Conservation (phyloP, 495 filamentous ascomycete species). For the Extremus antarcticus region DNA sequence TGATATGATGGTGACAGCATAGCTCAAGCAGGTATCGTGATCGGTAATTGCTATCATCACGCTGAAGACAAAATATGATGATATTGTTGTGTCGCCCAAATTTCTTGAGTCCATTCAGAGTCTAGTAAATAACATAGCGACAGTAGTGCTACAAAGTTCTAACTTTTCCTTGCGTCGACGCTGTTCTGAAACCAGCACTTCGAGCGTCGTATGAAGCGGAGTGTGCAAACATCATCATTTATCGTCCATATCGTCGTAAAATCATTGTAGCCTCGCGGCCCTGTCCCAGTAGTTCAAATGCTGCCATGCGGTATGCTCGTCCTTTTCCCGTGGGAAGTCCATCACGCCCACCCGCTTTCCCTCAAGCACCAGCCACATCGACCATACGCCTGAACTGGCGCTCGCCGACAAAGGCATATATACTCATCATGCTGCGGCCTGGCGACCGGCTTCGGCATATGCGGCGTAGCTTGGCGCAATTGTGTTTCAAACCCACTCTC, state of each 20-base stretch:
- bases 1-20: not conserved
- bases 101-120: too few relatives aligned
- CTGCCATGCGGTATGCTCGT: not conserved
- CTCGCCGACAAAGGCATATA: slow-evolving; percentile 12
- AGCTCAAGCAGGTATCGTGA: not conserved
- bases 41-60: too few relatives aligned
- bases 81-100: too few relatives aligned
- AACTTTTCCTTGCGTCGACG: not conserved
- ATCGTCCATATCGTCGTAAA: not conserved
- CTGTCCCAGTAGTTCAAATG: not conserved
- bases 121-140: not conserved
- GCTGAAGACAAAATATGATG: too few relatives aligned
- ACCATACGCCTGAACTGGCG: slow-evolving; percentile 10
- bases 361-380: slow-evolving; percentile 12
- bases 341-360: slow-evolving; percentile 13
- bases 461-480: slow-evolving; percentile 16
- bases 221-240: not conserved
- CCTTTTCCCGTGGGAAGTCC: not conserved
- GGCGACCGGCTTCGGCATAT: slow-evolving; percentile 4
- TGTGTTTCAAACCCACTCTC: slow-evolving; percentile 29
- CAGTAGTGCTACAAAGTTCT: not conserved
- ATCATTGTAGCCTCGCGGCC: slow-evolving; percentile 18
- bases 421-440: slow-evolving; percentile 4
- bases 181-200: not conserved
- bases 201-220: not conserved